Percentiles rank a stretch among this genome's conserved stretches.
These are phyloP conservation scores for Collybia mongolica DNA, from an alignment of 768 basidiomycete species.

Conservation along the genomic window DNA sequence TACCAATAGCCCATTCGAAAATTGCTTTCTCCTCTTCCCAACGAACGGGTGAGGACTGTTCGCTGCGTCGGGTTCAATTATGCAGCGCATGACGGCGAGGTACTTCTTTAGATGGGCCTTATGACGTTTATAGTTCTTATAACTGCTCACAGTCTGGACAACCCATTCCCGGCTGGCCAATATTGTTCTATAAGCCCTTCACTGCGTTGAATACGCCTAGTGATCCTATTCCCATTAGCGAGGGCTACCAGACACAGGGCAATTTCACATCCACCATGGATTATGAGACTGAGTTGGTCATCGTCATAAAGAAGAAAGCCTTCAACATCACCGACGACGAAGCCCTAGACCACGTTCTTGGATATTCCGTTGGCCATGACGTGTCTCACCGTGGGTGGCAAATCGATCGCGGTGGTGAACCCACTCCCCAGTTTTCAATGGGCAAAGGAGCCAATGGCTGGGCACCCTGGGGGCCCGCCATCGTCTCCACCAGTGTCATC, in stretches of 20 bases:
- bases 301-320: constrained; percentile 39
- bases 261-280: constrained; percentile 41
- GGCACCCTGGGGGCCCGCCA: constrained; percentile 40
- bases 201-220: constrained; percentile 25
- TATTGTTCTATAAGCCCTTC: constrained; percentile 26
- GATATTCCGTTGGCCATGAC: constrained; percentile 38
- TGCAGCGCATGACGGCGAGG: constrained; percentile 21
- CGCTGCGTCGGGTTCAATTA: constrained; percentile 30
- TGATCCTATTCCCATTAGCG: constrained; percentile 24
- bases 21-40: constrained; percentile 25
- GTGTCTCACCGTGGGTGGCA: constrained; percentile 45
- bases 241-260: constrained; percentile 36
- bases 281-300: constrained; percentile 40
- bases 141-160: constrained; percentile 15
- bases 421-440: constrained; percentile 42
- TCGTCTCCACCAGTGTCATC: constrained; percentile 35
- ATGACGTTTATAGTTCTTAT: not conserved
- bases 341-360: constrained; percentile 39
- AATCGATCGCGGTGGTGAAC: constrained; percentile 38
- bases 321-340: constrained; percentile 41
- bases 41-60: constrained; percentile 23
- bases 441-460: constrained; percentile 42
- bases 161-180: constrained; percentile 20
- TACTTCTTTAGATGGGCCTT: not conserved
- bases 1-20: constrained; percentile 20